Conservation (phyloP, 345 rosid genomes). For the Aurinia saxatilis region DNA sequence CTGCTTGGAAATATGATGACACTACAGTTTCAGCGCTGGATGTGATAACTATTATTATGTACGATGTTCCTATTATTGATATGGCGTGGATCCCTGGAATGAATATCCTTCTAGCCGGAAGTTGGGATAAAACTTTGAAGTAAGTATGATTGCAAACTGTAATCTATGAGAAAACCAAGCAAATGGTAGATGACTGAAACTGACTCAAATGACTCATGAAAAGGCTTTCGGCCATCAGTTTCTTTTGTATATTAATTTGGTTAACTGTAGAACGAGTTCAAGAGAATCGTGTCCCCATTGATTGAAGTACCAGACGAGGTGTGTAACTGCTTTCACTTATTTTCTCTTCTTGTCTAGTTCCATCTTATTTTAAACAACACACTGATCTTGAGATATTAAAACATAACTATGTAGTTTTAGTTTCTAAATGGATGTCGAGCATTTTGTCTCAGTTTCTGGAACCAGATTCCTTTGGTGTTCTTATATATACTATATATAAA, state of each 20-base stretch:
- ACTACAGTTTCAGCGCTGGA: conserved; percentile 88
- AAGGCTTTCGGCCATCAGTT: not conserved
- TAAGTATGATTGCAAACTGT: conserved; percentile 16
- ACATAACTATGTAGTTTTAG: no score
- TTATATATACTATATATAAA: no score
- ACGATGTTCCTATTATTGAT: conserved; percentile 77
- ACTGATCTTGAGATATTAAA: no score
- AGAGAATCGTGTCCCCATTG: conserved; percentile 80
- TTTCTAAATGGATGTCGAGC: no score
- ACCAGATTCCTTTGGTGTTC: no score
- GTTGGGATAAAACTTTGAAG: conserved; percentile 97
- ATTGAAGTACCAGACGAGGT: conserved; percentile 95
- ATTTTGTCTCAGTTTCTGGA: no score
- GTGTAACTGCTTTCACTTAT: conserved; percentile 94
- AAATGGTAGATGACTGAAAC: conserved; percentile 25
- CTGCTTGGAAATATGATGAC: conserved; percentile 98
- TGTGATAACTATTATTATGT: conserved; percentile 95
- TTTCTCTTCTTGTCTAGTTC: no score
- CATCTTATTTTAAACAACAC: no score
- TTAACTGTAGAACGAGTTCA: conserved; percentile 63
- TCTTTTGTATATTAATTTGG: not conserved
- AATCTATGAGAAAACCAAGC: not conserved
- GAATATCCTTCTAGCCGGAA: conserved; percentile 76
- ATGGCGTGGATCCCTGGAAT: conserved; percentile 93
- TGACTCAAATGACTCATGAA: conserved; percentile 13